Base-by-base conservation (phyloP, 805 yeast species). In the Kregervanrija delftensis region DNA sequence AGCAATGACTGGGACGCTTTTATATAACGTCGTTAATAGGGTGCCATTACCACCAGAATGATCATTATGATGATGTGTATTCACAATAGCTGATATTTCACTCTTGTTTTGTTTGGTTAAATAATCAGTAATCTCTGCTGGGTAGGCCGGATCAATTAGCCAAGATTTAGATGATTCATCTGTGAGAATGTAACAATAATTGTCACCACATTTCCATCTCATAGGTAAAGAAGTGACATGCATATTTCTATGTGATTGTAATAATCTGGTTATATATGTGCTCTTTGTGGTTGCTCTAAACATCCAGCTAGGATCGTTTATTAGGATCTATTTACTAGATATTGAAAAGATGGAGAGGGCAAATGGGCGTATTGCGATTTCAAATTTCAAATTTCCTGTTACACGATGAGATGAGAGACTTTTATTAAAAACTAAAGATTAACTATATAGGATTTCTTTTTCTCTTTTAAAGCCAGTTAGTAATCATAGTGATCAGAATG, bases 51-150 rank as follows among this genome's bases (percentile, higher is more conserved):
- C 98, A 16, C 87, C 96, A 2, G 96, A 72, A 65, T 93, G 99
- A 60, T 93, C 99, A 58, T 80, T 78, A 63, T 93, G 99, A 61
- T 93, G 99, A 60, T 93, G 99, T 1, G 98, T 93, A 65, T 93
- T 93, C 41, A 86, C 95, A 46, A 93, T 84, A 1, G 91, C 87
- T 37, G 71, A 72, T 43, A 93, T 64, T 41, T 81, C 76, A 35
- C 74, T 64, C 35, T 66, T 60, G 30, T 55, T 56, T 17, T 52
- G 44, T 11, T 50, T 38, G 2, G 47, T 40, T 30, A 77, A 57
- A 11, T 62, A 67, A 4, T 83, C 73, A 44, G 74, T 59, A 8
- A 77, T 77, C 48, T 88, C 96, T 4, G 71, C 61, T 1, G 96
- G 91, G 53, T 83, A 84, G 1, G 98, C 98, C 2, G 98, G 96